These are phyloP conservation scores for Tolypocladium cylindrosporum DNA, from an alignment of 2,329 filamentous ascomycete genomes.

Conservation along the genomic window DNA sequence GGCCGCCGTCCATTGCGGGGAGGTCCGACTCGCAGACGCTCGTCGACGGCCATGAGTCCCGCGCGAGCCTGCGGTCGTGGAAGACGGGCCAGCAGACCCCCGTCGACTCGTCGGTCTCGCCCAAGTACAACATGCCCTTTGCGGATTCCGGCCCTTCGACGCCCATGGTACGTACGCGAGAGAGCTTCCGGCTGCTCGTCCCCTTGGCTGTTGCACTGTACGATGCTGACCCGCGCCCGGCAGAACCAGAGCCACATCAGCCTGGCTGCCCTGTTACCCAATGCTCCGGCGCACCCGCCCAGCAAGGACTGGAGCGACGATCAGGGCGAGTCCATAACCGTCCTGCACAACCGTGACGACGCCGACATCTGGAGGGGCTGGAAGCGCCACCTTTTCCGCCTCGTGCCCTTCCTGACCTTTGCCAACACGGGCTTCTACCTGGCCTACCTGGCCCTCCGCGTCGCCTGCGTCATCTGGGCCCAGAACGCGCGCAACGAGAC, in stretches of 20 bases:
- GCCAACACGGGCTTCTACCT: constrained; percentile 32
- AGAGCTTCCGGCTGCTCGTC: not conserved
- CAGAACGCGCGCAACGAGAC: constrained; percentile 28
- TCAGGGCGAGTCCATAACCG: constrained; percentile 22
- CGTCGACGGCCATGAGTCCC: constrained; percentile 16
- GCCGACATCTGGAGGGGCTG: constrained; percentile 34
- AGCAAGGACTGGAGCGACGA: constrained; percentile 21
- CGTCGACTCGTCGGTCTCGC: constrained; percentile 4
- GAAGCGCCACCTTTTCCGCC: constrained; percentile 27
- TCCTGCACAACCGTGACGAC: constrained; percentile 32
- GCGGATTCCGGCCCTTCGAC: constrained; percentile 7
- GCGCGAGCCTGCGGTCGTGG: constrained; percentile 12
- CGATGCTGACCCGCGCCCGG: constrained; percentile 1
- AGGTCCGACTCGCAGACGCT: constrained; percentile 19
- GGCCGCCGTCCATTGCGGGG: constrained; percentile 9
- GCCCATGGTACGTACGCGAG: constrained; percentile 7
- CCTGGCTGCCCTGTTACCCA: constrained; percentile 27
- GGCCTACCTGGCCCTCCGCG: constrained; percentile 38
- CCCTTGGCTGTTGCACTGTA: not conserved
- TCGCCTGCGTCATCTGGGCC: constrained; percentile 41
- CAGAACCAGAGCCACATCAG: constrained; percentile 33
- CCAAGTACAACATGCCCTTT: constrained; percentile 6
- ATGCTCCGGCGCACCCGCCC: constrained; percentile 16
- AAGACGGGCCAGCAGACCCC: constrained; percentile 8
- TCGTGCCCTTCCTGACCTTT: constrained; percentile 29